Evolutionary conservation across 768 basidiomycete species (phyloP), one percentile per base, ranked within the genome.

Genomic region (Imleria badia): DNA sequence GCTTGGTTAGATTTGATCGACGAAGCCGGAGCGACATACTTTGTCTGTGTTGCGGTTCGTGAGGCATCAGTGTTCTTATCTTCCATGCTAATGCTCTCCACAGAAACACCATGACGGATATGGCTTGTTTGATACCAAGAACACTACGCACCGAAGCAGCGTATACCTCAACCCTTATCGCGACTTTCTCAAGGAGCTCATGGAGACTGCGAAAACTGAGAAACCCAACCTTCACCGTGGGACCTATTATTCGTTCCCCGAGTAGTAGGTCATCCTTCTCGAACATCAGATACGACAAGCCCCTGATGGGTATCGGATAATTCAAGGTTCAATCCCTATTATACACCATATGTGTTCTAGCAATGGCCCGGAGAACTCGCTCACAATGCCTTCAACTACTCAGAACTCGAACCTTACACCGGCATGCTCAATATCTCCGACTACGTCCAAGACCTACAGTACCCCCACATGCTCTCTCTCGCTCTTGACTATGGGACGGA

Each of bases 81-180:
- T 42, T 43, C n/a, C 19, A 4, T 41, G 10, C 19, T 60, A 41
- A 60, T 10, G 15, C 26, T 12, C 13, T 29, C 17, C 23, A 13
- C 60, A 81, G 77, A 85, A 82, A 76, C 83, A 85, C 48, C 83
- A 85, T 51, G 84, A 85, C 49, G 84, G 84, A 1, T 84, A 78
- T 53, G 72, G 72, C 1, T 61, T 84, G 3, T 85, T 84, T 33
- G 81, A 85, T 58, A 80, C 84, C 4, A 73, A 72, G 45, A 73
- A 81, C 48, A 80, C 81, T 4, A 80, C 80, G 0, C 70, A 82
- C 58, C 66, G 83, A 48, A 80, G 73, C 42, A 78, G 77, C 20
- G 73, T 80, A 8, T 57, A 78, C 44, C 72, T 83, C 15, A 74
- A 78, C 2, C 82, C 82, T 0, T 69, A 78, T 56, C 76, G 79